Conservation (phyloP, 306 rosid genomes). For the Cucumis sativus region Cucumber_9930_V3 NC_026659.2:21025001-21025500, state of each 20-base stretch:
- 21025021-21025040: not conserved
- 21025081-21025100: not conserved
- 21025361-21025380: slow-evolving; percentile 7
- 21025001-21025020: not conserved
- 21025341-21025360: slow-evolving; percentile 4
- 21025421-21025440: not conserved
- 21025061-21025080: slow-evolving; percentile 6
- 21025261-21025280: not conserved
- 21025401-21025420: not conserved
- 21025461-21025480: not conserved
- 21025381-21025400: not conserved
- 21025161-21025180: not conserved
- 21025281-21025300: not conserved
- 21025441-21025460: slow-evolving; percentile 4
- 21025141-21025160: not conserved
- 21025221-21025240: not conserved
- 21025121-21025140: not conserved
- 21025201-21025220: not conserved
- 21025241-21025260: slow-evolving; percentile 1
- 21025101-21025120: not conserved
- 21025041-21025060: not conserved
- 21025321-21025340: not conserved
- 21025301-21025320: not conserved
- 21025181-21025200: not conserved
- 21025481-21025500: not conserved